Base-by-base conservation (phyloP, 352 stramenopile species). In the Phytophthora kernoviae region DNA sequence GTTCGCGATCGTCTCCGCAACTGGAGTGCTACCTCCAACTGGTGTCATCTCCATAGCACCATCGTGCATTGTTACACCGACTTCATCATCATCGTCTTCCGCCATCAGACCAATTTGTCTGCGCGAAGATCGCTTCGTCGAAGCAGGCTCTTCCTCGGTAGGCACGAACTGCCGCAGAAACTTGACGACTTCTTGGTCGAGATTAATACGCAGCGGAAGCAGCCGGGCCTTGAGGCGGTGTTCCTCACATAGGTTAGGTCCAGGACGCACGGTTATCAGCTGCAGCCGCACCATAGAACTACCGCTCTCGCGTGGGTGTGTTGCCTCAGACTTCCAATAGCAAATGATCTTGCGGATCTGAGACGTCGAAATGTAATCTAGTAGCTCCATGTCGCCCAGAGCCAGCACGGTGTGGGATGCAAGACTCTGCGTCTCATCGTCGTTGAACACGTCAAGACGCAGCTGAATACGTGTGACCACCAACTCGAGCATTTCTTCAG, bases 341-440 rank as follows among this genome's bases (percentile, higher is more conserved):
- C 85, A 96, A 22, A 96, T 81, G 32, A 96, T 90, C 64, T 94
- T 96, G 40, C 87, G 84, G 55, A 96, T 96, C 64, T 94, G 85
- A 0, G 87, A 96, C 0, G 87, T 96, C 3, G 85, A 94, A 58
- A 96, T 96, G 62, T 94, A 96, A 54, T 96, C 87, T 37, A 96
- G 57, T 34, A 96, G 79, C 52, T 94, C 87, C 22, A 96, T 54
- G 55, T 96, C 86, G 7, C 86, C 82, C 18, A 96, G 50, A 5
- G 86, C 85, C 5, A 94, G 37, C 21, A 94, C 84, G 0, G 73
- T 80, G 53, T 91, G 91, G 10, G 81, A 91, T 4, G 85, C 83
- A 21, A 96, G 49, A 6, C 81, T 77, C 60, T 96, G 87, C 3
- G 62, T 52, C 11, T 90, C 81, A 4, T 79, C 74, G n/a, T 93